Percentiles rank a stretch among this genome's conserved stretches.
Evolutionary conservation across 495 filamentous ascomycete genomes (phyloP).

Genomic region (Mycothermus thermophilus): DNA sequence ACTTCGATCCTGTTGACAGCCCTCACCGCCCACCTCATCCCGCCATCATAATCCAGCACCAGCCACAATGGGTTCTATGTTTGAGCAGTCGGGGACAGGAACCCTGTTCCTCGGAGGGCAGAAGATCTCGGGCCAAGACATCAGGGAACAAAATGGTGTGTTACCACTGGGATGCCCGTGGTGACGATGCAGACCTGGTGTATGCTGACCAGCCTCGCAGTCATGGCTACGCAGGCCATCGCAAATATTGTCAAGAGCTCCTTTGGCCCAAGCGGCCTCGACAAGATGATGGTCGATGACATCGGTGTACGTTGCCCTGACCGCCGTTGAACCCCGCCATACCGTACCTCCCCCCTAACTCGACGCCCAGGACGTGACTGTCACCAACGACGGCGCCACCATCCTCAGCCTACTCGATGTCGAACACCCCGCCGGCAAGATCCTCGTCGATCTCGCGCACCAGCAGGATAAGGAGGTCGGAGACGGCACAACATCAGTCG

Average conservation of each 20-base stretch:
- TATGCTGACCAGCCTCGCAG: slow-evolving; percentile 37
- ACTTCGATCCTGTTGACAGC: no score
- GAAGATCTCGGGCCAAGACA: slow-evolving; percentile 91
- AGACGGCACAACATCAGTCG: slow-evolving; percentile 95
- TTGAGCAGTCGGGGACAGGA: slow-evolving; percentile 78
- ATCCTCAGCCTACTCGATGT: slow-evolving; percentile 91
- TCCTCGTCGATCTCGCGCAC: slow-evolving; percentile 90
- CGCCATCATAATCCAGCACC: no score
- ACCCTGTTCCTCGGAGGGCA: slow-evolving; percentile 83
- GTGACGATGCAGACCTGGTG: no score
- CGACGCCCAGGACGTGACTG: slow-evolving; percentile 71
- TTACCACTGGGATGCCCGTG: slow-evolving; percentile 5
- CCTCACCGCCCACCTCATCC: no score
- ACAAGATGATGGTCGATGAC: slow-evolving; percentile 99
- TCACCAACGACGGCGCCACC: slow-evolving; percentile 97
- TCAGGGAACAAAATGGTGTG: slow-evolving; percentile 89
- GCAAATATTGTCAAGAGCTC: slow-evolving; percentile 98
- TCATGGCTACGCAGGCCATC: slow-evolving; percentile 90
- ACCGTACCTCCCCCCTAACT: slow-evolving; percentile 7
- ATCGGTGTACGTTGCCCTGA: slow-evolving; percentile 57
- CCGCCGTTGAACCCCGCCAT: slow-evolving; percentile 3
- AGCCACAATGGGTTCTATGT: slow-evolving; percentile 66
- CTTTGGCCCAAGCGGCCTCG: slow-evolving; percentile 89
- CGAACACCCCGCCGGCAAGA: slow-evolving; percentile 96
- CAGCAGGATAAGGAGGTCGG: slow-evolving; percentile 99